phyloP scores from a whole-genome alignment of 164 flowering plant species.

The Magnolia changhungtana region DNA sequence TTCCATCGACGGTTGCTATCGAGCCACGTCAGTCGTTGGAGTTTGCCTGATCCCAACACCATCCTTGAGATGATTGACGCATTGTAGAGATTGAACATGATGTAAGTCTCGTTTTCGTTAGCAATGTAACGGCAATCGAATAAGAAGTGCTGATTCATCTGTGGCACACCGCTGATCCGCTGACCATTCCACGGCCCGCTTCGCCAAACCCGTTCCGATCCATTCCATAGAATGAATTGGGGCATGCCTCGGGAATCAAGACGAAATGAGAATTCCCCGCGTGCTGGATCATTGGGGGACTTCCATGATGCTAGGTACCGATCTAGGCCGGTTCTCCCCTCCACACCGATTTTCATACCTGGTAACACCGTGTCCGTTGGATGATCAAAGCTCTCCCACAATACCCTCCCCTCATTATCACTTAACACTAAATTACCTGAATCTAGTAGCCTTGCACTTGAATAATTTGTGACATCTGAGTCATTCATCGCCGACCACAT shows the following conservation, averaged over 20 bases:
- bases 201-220: neutral
- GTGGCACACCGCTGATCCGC: constrained; percentile 1
- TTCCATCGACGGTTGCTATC: constrained; percentile 17
- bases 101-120: neutral
- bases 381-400: constrained; percentile 11
- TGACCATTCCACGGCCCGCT: constrained; percentile 16
- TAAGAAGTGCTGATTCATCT: neutral
- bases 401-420: neutral
- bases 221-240: neutral
- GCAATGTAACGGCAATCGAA: neutral
- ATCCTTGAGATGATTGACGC: neutral
- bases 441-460: neutral
- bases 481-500: neutral
- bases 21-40: constrained; percentile 14
- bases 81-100: neutral
- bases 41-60: constrained; percentile 5
- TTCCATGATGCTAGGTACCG: constrained; percentile 20
- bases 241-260: neutral
- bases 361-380: constrained; percentile 21
- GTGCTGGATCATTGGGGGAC: constrained; percentile 5
- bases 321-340: constrained; percentile 2
- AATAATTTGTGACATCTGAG: neutral
- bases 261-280: constrained; percentile 2
- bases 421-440: constrained; percentile 5
- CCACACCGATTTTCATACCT: constrained; percentile 20